Evolutionary conservation across 345 rosid species (phyloP), one percentile per base, ranked within the genome.

Genomic region (Euphorbia tirucalli): DNA sequence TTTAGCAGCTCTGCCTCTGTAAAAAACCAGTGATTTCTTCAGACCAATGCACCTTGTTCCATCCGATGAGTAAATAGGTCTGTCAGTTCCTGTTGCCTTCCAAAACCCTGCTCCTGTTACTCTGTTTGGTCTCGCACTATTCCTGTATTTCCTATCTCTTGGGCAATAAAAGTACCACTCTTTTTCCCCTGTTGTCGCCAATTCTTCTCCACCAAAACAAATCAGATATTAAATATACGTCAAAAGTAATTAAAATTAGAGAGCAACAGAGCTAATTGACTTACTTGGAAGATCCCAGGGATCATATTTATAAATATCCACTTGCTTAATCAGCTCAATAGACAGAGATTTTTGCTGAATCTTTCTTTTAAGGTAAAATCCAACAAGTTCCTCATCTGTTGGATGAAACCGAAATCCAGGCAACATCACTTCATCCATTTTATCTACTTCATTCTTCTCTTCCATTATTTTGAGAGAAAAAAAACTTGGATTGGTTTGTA

Each of bases 221-320:
- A 24, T 50, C 25, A 22, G 14, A 24, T 10, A 62, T 18, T 5
- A 57, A 30, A 22, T 0, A 11, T 18, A 62, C 61, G 41, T 5
- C 5, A 72, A 66, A 46, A 65, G 11, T 11, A 39, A 24, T 31
- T 25, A 5, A 73, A 39, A n/a, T 5, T n/a, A 5, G 6, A 37
- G 15, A 5, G 15, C 24, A 19, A 39, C 37, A 46, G 13, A 44
- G 67, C n/a, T 9, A 5, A 11, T 0, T 46, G 28, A 61, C 97
- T 87, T 84, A 94, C 98, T 91, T 77, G 98, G 97, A 61, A 93
- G 98, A 73, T 91, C 98, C 98, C 98, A 93, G 56, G 98, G 98
- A 78, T 89, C 98, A 39, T 87, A 84, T 85, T 90, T 93, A 52
- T 93, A 91, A 48, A 94, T 94, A 65, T 94, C 98, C 6, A 91